Percentiles rank a stretch among this genome's conserved stretches.
Conservation (phyloP, 805 yeast genomes). For the Tetrapisispora phaffii region DNA sequence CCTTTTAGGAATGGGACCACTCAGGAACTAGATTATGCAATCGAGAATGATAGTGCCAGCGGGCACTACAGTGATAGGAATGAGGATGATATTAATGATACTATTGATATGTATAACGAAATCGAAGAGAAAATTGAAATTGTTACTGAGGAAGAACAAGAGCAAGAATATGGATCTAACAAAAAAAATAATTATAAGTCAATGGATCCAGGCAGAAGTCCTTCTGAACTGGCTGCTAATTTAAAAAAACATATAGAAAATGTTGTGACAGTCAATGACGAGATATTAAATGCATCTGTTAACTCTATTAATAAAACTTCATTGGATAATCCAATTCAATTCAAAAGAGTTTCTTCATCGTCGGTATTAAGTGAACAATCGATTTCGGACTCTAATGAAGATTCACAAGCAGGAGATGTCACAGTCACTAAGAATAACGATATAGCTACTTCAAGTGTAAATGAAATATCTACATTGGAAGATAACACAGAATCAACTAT, state of each 20-base stretch:
- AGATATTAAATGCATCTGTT: constrained; percentile 1
- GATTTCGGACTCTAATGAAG: background rate
- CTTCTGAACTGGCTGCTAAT: constrained; percentile 31
- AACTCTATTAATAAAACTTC: constrained; percentile 9
- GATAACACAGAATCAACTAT: constrained; percentile 17
- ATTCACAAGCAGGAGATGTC: background rate
- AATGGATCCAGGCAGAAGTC: constrained; percentile 36
- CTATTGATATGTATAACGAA: constrained; percentile 1
- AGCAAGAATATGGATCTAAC: constrained; percentile 9
- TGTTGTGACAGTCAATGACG: background rate
- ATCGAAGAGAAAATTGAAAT: background rate
- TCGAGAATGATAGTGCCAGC: background rate
- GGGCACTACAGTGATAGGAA: background rate
- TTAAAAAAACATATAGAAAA: constrained; percentile 1
- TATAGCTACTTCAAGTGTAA: background rate
- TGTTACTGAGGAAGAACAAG: background rate
- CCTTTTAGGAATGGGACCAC: constrained; percentile 1
- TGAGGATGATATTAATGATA: background rate
- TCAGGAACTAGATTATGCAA: background rate
- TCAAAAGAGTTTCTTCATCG: constrained; percentile 34
- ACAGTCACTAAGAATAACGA: background rate
- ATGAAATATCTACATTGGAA: constrained; percentile 3
- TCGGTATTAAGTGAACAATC: constrained; percentile 20
- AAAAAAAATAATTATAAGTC: constrained; percentile 24
- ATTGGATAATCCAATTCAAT: constrained; percentile 34